Base-by-base conservation (phyloP, 495 filamentous ascomycete species). In the Penicillium roqueforti region DNA sequence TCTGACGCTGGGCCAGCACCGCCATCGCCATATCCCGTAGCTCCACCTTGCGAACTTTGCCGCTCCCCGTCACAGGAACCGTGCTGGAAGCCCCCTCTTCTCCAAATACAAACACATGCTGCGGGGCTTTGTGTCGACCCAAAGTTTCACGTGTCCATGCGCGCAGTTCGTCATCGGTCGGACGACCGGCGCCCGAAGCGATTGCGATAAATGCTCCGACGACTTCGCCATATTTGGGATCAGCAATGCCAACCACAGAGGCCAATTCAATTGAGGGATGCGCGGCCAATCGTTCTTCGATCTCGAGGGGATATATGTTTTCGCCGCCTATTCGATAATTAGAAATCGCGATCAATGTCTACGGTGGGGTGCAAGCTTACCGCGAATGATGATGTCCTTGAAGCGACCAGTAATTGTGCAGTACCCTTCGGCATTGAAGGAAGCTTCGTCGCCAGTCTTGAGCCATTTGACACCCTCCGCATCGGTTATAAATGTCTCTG, bases 351-450 rank as follows among this genome's bases (percentile, higher is more conserved):
- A 40, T 20, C 40, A 13, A 43, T 16, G 23, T 29, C 8, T 9
- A 8, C 7, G 14, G n/a, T 22, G 25, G 22, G 32, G 0, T 16
- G 22, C 11, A 6, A 14, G 49, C 60, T 46, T 55, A 50, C 86
- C 91, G 26, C 87, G 78, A 55, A 95, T 95, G 55, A 96, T 87
- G 41, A 95, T 72, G 55, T 96, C 91, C 70, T 95, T 95, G 60
- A 95, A 88, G 13, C 90, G 69, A 9, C 83, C 82, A 3, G 83
- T 86, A 55, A 89, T 86, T 11, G 68, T 75, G 57, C 82, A 85
- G 58, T 84, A 83, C 4, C 86, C 85, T 28, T 79, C 66, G 20
- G 79, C 76, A 54, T 85, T 79, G 59, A 88, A 86, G 0, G 82
- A 74, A 1, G 83, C 86, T 68, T 88, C 85, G 57, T 88, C 86